Evolutionary conservation across 768 basidiomycete species (phyloP).

Genomic region (Mycena capillaripes): DNA sequence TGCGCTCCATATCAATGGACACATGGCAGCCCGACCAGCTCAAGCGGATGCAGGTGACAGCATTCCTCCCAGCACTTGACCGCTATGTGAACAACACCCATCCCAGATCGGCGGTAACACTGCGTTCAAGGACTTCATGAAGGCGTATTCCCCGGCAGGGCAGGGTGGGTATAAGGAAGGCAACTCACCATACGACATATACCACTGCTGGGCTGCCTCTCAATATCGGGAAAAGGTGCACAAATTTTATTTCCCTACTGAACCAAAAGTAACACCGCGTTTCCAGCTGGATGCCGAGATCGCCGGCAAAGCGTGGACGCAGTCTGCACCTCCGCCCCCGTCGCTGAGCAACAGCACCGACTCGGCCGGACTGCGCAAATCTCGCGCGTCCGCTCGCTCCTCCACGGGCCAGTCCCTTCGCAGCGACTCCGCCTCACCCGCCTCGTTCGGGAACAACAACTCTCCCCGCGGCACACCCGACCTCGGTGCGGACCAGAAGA

Average conservation of each 20-base stretch:
- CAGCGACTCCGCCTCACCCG: slow-evolving; percentile 69
- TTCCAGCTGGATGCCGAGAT: slow-evolving; percentile 82
- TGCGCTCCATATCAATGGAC: slow-evolving; percentile 96
- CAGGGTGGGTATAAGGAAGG: slow-evolving; percentile 78
- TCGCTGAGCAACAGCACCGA: slow-evolving; percentile 51
- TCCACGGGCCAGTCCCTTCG: slow-evolving; percentile 61
- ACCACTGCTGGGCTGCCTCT: slow-evolving; percentile 94
- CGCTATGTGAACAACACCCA: slow-evolving; percentile 27
- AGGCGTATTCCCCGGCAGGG: slow-evolving; percentile 73
- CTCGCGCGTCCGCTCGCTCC: slow-evolving; percentile 78
- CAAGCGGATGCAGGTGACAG: slow-evolving; percentile 85
- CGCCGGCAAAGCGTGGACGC: slow-evolving; percentile 84
- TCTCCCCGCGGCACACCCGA: slow-evolving; percentile 62
- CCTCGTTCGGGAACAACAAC: slow-evolving; percentile 59
- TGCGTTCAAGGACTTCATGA: slow-evolving; percentile 84
- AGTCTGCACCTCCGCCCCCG: slow-evolving; percentile 75
- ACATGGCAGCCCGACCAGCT: slow-evolving; percentile 94
- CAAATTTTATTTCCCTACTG: slow-evolving; percentile 29
- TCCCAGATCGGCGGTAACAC: slow-evolving; percentile 88
- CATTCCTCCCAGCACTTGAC: slow-evolving; percentile 8
- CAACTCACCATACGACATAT: slow-evolving; percentile 79
- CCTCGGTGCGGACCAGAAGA: slow-evolving; percentile 68
- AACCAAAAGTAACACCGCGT: slow-evolving; percentile 26
- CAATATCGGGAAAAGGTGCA: slow-evolving; percentile 95
- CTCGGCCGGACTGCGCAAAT: slow-evolving; percentile 83